These are phyloP conservation scores for Cladosporium velox DNA, from an alignment of 2,329 filamentous ascomycete species.

Conservation along the genomic window DNA sequence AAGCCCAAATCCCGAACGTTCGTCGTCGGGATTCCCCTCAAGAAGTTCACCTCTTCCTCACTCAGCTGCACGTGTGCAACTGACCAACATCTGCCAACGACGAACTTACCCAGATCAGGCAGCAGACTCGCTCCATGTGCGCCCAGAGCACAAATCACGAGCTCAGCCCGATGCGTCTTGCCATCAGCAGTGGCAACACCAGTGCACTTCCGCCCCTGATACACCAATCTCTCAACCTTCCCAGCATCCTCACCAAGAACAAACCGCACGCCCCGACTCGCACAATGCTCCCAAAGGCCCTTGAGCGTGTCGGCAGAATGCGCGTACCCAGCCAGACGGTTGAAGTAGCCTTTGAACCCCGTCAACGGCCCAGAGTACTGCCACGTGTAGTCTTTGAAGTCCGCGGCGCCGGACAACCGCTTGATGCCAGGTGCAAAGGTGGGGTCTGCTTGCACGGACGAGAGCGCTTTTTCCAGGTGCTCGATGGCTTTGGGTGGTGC, in stretches of 20 bases:
- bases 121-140: constrained; percentile 52
- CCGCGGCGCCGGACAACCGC: constrained; percentile 40
- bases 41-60: constrained; percentile 53
- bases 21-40: constrained; percentile 62
- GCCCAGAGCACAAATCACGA: constrained; percentile 56
- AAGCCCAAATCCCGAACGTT: constrained; percentile 65
- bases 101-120: constrained; percentile 52
- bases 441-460: constrained; percentile 45
- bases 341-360: constrained; percentile 62
- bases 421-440: constrained; percentile 46
- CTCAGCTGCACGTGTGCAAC: constrained; percentile 62
- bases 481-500: constrained; percentile 53
- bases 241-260: constrained; percentile 45
- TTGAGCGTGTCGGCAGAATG: constrained; percentile 56
- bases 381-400: constrained; percentile 49
- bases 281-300: constrained; percentile 49
- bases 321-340: constrained; percentile 59
- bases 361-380: constrained; percentile 53
- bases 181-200: constrained; percentile 45
- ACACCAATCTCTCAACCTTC: constrained; percentile 45
- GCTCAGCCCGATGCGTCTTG: constrained; percentile 39
- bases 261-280: constrained; percentile 46
- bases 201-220: constrained; percentile 38
- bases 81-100: constrained; percentile 60
- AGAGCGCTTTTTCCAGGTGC: constrained; percentile 48